Base-by-base conservation (phyloP, 805 yeast species). In the Wickerhamomyces ciferrii region DNA sequence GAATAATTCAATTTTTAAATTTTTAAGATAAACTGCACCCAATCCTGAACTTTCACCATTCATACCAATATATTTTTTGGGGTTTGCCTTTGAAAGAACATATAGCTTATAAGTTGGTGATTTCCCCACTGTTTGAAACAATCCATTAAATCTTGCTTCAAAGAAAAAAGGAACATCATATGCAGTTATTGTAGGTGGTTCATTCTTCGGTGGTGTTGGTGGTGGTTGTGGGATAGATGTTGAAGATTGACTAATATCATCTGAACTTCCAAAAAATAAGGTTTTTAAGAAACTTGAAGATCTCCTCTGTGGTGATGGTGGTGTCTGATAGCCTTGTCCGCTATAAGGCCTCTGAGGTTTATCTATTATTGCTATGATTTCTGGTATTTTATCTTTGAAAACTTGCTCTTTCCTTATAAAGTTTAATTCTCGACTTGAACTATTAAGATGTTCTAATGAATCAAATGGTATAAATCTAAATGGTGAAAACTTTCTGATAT, bases 41-140 rank as follows among this genome's bases (percentile, higher is more conserved):
- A 74, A 56, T 1, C 81, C 81, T 36, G 78, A 75, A 25, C 71
- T 63, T 37, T 69, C 71, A 0, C 69, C 75, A 62, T 35, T 71
- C 48, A 48, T 74, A 2, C 63, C 52, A 15, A 54, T 47, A 37
- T 58, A 65, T 24, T 46, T 48, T 7, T 53, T 20, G 10, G 65
- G 60, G 2, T 55, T 48, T 4, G 47, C 18, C 32, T 48, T 48
- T 1, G 63, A 54, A 9, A 63, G 27, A 5, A 63, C 29, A 27
- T 49, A 53, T 5, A 65, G 43, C 27, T 53, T 55, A 43, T 55
- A 54, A 14, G 51, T 46, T 5, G 65, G 60, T 4, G 51, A 44
- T 29, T 48, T 35, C 1, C 51, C 53, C 5, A 48, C 25, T 0
- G 42, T 41, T 21, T 50, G 53, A 4, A 45, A 40, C 20, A 50